These are phyloP conservation scores for Citrus reticulata DNA, from an alignment of 345 rosid genomes.

Conservation along the genomic window DNA sequence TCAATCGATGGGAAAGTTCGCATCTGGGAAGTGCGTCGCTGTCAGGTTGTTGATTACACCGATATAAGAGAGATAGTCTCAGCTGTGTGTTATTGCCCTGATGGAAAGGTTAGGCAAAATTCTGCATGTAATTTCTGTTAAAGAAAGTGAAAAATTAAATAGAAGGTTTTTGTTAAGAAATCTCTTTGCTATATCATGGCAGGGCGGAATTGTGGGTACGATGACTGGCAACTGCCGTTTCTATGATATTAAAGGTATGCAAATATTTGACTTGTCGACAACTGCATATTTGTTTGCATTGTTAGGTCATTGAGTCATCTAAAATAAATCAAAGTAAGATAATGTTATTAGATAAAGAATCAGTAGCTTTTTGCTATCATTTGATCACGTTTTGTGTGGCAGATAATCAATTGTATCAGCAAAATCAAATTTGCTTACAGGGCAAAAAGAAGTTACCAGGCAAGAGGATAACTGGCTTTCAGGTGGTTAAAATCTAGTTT, in stretches of 20 bases:
- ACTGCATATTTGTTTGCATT: neutral
- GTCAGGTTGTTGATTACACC: constrained; percentile 60
- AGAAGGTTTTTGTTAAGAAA: neutral
- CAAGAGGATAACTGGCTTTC: constrained; percentile 73
- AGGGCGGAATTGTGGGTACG: constrained; percentile 69
- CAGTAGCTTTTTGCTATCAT: neutral
- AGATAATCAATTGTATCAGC: constrained; percentile 54
- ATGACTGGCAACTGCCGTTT: constrained; percentile 65
- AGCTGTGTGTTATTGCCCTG: constrained; percentile 58
- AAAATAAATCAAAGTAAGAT: neutral
- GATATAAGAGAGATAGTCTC: constrained; percentile 67
- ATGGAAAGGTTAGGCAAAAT: constrained; percentile 51
- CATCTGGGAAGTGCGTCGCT: constrained; percentile 56
- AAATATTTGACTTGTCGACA: constrained; percentile 2
- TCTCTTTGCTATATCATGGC: constrained; percentile 19
- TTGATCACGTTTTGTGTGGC: constrained; percentile 14
- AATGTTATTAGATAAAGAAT: neutral
- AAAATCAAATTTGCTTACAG: constrained; percentile 47
- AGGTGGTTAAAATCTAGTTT: constrained; percentile 26
- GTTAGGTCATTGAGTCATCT: neutral
- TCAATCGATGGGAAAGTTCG: constrained; percentile 73
- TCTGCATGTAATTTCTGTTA: neutral
- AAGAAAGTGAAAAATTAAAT: neutral
- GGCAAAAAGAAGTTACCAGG: constrained; percentile 64
- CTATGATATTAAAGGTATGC: constrained; percentile 52